These are phyloP conservation scores for Eucalyptus paniculata DNA, from an alignment of 345 rosid genomes.

Conservation along the genomic window DNA sequence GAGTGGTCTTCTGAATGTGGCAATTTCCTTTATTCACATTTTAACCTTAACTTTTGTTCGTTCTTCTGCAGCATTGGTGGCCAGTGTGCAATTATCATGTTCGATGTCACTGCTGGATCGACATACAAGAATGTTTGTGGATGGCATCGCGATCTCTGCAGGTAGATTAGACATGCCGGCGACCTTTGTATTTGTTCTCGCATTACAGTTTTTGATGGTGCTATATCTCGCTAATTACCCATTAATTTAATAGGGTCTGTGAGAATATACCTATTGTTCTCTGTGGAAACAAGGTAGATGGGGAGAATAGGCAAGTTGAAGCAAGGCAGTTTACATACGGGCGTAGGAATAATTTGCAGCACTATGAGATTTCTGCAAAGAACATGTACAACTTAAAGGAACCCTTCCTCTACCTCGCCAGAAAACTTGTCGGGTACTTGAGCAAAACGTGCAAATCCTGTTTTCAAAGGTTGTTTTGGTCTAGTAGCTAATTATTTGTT, in stretches of 20 bases:
- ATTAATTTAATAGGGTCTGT: too few relatives aligned
- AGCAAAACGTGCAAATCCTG: too few relatives aligned
- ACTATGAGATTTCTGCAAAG: too few relatives aligned
- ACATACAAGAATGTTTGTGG: slow-evolving; percentile 69
- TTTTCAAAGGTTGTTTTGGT: too few relatives aligned
- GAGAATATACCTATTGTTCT: too few relatives aligned
- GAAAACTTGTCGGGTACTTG: rapidly evolving
- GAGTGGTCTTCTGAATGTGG: not conserved
- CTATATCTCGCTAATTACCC: too few relatives aligned
- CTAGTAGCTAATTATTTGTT: too few relatives aligned
- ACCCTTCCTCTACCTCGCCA: too few relatives aligned
- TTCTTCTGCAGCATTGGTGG: slow-evolving; percentile 64
- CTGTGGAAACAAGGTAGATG: too few relatives aligned
- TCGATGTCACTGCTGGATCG: slow-evolving; percentile 80
- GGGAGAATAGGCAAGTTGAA: too few relatives aligned
- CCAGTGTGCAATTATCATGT: slow-evolving; percentile 94
- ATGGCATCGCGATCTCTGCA: slow-evolving; percentile 92
- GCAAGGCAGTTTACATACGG: rapidly evolving
- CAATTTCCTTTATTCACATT: too few relatives aligned
- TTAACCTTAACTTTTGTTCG: not conserved
- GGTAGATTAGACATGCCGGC: slow-evolving; percentile 4
- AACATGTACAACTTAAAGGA: rapidly evolving
- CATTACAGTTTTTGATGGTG: too few relatives aligned
- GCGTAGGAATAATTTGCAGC: rapidly evolving
- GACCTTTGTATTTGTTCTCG: not conserved